Evolutionary conservation across 139 green algal genomes (phyloP).

Genomic region (Chlamydomonas sp.): DNA sequence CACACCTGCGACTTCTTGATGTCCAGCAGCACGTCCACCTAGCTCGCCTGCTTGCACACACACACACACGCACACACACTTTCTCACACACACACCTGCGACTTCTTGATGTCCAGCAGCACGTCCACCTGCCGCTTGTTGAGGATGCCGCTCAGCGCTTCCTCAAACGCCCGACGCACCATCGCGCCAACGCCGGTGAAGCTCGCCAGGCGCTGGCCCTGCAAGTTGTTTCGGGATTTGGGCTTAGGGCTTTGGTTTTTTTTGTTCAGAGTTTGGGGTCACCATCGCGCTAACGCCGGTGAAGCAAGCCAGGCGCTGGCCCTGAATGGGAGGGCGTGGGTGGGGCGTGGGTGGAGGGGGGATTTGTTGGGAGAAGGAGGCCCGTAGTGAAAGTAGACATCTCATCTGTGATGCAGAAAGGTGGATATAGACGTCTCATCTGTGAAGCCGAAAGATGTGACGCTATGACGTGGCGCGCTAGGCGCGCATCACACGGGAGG

Average conservation of each 20-base stretch:
- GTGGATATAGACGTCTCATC: too few species aligned
- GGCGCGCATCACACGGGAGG: too few species aligned
- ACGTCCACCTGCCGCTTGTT: constrained; percentile 62
- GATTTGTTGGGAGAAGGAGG: too few species aligned
- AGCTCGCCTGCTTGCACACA: too few species aligned
- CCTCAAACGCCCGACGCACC: constrained; percentile 73
- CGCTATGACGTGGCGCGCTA: too few species aligned
- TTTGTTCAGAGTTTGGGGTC: constrained; percentile 65
- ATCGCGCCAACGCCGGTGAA: constrained; percentile 80
- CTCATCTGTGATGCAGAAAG: too few species aligned
- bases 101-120: constrained; percentile 50
- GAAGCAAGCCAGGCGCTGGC: constrained; percentile 79
- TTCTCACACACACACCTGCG: constrained; percentile 19
- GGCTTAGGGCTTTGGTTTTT: neutral
- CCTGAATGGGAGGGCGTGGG: constrained; percentile 72
- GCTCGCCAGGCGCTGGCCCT: constrained; percentile 74
- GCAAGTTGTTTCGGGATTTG: constrained; percentile 50
- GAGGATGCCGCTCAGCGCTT: constrained; percentile 74
- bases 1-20: too few species aligned
- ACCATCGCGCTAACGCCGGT: constrained; percentile 75
- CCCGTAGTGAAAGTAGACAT: too few species aligned
- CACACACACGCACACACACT: neutral
- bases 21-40: constrained; percentile 4
- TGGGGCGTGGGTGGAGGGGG: neutral
- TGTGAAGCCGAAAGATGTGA: too few species aligned